Evolutionary conservation across 2,329 filamentous ascomycete species (phyloP).

Genomic region (Talaromyces marneffei): DNA sequence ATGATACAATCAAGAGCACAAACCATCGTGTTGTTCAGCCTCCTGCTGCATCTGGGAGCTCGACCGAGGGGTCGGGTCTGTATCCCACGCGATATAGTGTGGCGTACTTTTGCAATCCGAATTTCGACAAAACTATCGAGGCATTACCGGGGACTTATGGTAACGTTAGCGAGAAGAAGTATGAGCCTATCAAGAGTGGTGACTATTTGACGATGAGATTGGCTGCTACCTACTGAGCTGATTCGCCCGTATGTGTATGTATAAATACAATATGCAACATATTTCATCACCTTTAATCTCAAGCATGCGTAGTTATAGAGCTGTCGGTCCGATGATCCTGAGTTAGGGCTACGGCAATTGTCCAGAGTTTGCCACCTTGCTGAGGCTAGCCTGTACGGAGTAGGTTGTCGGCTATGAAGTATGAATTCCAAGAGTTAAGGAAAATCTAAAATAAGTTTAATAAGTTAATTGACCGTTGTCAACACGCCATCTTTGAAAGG

Average conservation of each 20-base stretch:
- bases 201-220: constrained; percentile 76
- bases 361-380: neutral
- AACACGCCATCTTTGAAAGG: neutral
- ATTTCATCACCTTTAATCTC: too few species aligned
- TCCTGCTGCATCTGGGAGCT: constrained; percentile 45
- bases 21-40: constrained; percentile 87
- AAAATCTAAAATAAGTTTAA: neutral
- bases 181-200: constrained; percentile 68
- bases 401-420: neutral
- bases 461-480: neutral
- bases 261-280: neutral
- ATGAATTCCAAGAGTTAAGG: neutral
- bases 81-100: constrained; percentile 81
- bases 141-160: constrained; percentile 72
- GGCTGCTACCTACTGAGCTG: constrained; percentile 60
- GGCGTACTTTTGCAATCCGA: constrained; percentile 89
- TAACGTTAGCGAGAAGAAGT: constrained; percentile 63
- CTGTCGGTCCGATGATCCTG: neutral
- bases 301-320: neutral
- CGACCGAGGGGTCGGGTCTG: constrained; percentile 27
- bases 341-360: neutral
- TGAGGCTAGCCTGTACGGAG: too few species aligned
- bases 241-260: neutral
- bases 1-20: constrained; percentile 85
- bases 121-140: constrained; percentile 69